Percentiles rank a stretch among this genome's conserved stretches.
These are phyloP conservation scores for Suhomyces bokatorum DNA, from an alignment of 1,139 yeast species.

Conservation along the genomic window DNA sequence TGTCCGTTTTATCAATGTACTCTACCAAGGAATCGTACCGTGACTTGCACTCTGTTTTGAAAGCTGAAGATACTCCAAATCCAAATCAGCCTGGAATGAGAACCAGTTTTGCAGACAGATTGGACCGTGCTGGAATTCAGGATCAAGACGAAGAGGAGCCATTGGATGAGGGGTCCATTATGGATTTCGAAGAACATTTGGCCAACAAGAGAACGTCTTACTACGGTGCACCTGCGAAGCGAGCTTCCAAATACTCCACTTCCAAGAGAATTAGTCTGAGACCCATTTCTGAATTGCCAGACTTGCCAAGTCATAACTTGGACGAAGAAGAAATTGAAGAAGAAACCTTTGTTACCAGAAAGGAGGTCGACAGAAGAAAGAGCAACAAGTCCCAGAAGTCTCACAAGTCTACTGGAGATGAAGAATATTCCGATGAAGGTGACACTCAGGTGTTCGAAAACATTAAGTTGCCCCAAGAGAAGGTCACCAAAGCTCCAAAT, in stretches of 20 bases:
- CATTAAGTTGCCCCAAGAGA: constrained; percentile 44
- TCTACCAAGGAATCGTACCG: constrained; percentile 67
- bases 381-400: constrained; percentile 13
- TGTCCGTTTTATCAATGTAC: constrained; percentile 67
- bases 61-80: constrained; percentile 24
- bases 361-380: constrained; percentile 26
- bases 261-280: constrained; percentile 24
- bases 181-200: constrained; percentile 47
- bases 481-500: constrained; percentile 11
- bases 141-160: constrained; percentile 36
- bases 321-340: constrained; percentile 19
- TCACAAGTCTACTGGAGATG: constrained; percentile 17
- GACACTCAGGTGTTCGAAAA: constrained; percentile 42
- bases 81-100: constrained; percentile 33
- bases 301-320: constrained; percentile 24
- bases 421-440: constrained; percentile 19
- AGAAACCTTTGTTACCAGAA: constrained; percentile 41
- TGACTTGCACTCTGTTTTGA: constrained; percentile 57
- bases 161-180: constrained; percentile 38
- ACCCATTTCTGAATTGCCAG: constrained; percentile 37
- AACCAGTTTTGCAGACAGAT: constrained; percentile 47
- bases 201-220: constrained; percentile 43
- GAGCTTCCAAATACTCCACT: constrained; percentile 25
- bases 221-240: constrained; percentile 25
- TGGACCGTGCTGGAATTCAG: constrained; percentile 38